These are phyloP conservation scores for Teratosphaeria nubilosa DNA, from an alignment of 2,329 filamentous ascomycete species.

Conservation along the genomic window DNA sequence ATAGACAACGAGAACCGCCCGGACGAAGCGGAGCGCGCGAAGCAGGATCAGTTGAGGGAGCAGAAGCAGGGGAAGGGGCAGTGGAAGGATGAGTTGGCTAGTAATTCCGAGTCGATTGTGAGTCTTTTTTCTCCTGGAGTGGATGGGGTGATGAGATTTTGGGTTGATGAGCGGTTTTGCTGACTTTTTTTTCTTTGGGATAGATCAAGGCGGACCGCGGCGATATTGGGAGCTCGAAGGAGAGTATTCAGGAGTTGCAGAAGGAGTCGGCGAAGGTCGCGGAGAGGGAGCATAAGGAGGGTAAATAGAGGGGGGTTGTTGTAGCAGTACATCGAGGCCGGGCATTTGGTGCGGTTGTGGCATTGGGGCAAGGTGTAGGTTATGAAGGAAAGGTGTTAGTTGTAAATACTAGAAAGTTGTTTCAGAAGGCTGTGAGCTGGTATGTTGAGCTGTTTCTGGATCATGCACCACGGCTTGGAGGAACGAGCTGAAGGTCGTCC, in stretches of 20 bases:
- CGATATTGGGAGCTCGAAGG: conserved; percentile 19
- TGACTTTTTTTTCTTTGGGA: neutral
- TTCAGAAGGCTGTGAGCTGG: neutral
- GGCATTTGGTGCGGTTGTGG: neutral
- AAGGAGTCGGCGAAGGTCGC: conserved; percentile 25
- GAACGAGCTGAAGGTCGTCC: neutral
- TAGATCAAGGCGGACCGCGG: conserved; percentile 29
- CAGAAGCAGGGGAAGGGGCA: conserved; percentile 53
- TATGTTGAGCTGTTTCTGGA: neutral
- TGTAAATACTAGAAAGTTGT: neutral
- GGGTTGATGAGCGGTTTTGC: neutral
- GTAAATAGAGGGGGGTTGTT: neutral
- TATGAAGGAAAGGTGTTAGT: neutral
- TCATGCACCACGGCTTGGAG: neutral
- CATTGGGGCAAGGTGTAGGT: neutral
- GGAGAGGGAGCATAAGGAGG: conserved; percentile 15
- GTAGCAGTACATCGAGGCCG: neutral
- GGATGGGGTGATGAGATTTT: neutral
- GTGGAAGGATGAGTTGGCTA: conserved; percentile 70
- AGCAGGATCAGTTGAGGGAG: conserved; percentile 50
- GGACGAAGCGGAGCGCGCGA: conserved; percentile 40
- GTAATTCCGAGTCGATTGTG: conserved; percentile 68
- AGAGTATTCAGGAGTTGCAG: conserved; percentile 25
- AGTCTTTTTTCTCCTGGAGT: conserved; percentile 18
- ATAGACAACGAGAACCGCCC: conserved; percentile 35